Percentiles rank a stretch among this genome's conserved stretches.
These are phyloP conservation scores for Penicillium sp. DNA, from an alignment of 2,329 filamentous ascomycete genomes.

Conservation along the genomic window DNA sequence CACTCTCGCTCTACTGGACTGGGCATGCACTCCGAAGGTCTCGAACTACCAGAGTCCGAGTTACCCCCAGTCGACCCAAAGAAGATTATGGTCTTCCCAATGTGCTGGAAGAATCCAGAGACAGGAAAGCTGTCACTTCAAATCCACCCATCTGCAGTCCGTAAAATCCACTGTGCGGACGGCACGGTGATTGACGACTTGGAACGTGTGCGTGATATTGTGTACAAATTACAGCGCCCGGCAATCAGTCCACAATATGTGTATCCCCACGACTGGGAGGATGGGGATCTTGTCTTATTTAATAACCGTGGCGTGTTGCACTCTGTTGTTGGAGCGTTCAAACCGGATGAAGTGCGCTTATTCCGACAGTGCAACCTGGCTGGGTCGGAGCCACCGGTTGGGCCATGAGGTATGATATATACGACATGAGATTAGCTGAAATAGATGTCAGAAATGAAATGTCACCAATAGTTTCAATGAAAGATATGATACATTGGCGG, in stretches of 20 bases:
- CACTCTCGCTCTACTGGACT: slow-evolving; percentile 70
- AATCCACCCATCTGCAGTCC: slow-evolving; percentile 73
- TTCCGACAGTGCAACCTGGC: slow-evolving; percentile 82
- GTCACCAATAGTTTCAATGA: neutral
- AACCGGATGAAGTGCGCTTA: slow-evolving; percentile 71
- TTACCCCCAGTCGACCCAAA: slow-evolving; percentile 68
- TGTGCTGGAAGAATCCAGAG: slow-evolving; percentile 77
- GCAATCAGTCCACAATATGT: slow-evolving; percentile 71
- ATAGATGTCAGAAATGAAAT: neutral
- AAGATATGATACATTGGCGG: neutral
- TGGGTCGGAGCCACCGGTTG: slow-evolving; percentile 30
- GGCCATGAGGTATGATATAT: slow-evolving; percentile 7
- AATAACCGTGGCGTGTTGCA: slow-evolving; percentile 78
- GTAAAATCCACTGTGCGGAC: slow-evolving; percentile 68
- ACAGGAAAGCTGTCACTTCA: slow-evolving; percentile 72
- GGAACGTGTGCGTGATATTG: slow-evolving; percentile 66
- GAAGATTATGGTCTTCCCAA: slow-evolving; percentile 73
- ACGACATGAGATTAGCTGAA: no score
- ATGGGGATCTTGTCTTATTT: slow-evolving; percentile 77
- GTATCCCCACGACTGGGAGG: slow-evolving; percentile 76
- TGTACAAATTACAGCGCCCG: slow-evolving; percentile 73
- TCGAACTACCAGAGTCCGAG: slow-evolving; percentile 63
- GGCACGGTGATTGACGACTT: slow-evolving; percentile 73
- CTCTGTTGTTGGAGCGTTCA: slow-evolving; percentile 75
- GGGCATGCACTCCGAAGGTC: slow-evolving; percentile 69